phyloP scores from a whole-genome alignment of 345 rosid species.

The Camelina sativa region DNA sequence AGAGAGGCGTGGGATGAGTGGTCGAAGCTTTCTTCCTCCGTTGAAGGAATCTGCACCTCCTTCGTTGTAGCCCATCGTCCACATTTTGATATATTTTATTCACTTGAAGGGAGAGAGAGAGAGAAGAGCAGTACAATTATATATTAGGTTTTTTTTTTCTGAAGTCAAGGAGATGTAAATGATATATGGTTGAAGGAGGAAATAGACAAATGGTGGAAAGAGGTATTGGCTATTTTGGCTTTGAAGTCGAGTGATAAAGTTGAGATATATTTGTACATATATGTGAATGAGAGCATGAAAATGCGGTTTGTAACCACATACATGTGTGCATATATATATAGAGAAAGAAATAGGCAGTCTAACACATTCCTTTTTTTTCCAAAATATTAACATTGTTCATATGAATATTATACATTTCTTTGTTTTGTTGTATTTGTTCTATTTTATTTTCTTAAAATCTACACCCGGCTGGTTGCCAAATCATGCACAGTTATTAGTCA shows the following conservation, averaged over 20 bases:
- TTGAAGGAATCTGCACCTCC: slow-evolving; percentile 64
- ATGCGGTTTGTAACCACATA: slow-evolving; percentile 33
- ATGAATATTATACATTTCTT: not conserved
- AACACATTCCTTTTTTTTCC: not conserved
- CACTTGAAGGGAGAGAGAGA: not conserved
- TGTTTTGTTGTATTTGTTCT: not conserved
- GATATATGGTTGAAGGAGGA: slow-evolving; percentile 38
- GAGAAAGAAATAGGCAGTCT: not conserved
- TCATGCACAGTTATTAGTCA: not conserved
- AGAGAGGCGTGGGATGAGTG: slow-evolving; percentile 76
- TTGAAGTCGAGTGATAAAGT: slow-evolving; percentile 32
- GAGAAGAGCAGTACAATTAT: not conserved
- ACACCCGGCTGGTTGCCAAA: not conserved
- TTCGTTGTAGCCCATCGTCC: slow-evolving; percentile 92
- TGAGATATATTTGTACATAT: slow-evolving; percentile 42
- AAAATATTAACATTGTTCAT: not conserved
- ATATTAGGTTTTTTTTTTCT: slow-evolving; percentile 19
- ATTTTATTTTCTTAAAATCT: too few relatives aligned
- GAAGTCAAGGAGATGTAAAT: slow-evolving; percentile 33
- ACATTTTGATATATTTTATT: slow-evolving; percentile 51
- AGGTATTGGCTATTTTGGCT: slow-evolving; percentile 35
- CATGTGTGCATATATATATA: not conserved
- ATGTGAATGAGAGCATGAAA: slow-evolving; percentile 42
- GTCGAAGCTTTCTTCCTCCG: slow-evolving; percentile 77
- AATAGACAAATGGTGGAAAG: slow-evolving; percentile 3